Base-by-base conservation (phyloP, 2,329 filamentous ascomycete genomes). In the Aspergillaceae sp. region DNA sequence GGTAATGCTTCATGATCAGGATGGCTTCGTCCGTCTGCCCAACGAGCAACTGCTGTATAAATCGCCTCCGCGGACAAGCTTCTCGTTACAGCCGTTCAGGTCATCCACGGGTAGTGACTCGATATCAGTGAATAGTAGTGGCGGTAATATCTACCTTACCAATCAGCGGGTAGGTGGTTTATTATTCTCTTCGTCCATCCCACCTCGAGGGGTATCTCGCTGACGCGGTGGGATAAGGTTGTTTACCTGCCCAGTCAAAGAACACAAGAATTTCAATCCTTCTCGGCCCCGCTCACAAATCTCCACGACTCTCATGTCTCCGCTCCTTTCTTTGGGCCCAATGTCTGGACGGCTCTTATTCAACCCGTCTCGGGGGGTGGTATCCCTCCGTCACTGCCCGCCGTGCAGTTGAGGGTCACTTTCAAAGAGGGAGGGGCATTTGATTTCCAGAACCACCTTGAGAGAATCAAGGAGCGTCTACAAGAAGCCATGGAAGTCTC, bases 341-440 rank as follows among this genome's bases (percentile, higher is more conserved):
- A 94, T 74, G 84, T 86, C 54, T 97, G 90, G 90, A 82, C 82
- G 46, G 85, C 86, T 27, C 72, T 84, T 40, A 81, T 94, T 48
- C 84, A 85, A 57, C 88, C 91, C 1, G 87, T 94, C 27, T 72
- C 84, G 1, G 86, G 86, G 33, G 92, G 92, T 34, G 87, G 87
- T 42, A 86, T 96, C 43, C 87, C 90, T 0, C 70, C 83, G 4
- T 74, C 84, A 26, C 77, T 87, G 51, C 77, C 83, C 11, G 80
- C 83, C 29, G 74, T 95, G 38, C 87, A 92, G 58, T 67, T 94
- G 54, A 89, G 86, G 63, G 77, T 96, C 58, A 89, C 84, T 26
- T 97, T 97, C 74, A 90, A 89, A 62, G 90, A 97, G 51, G 91
- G 91, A 38, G 91, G 91, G n/a, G 90, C 90, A 48, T 92, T 86